A percentile compares a stretch with the other conserved stretches of the same genome.
These are phyloP conservation scores for Nigrospora sphaerica DNA, from an alignment of 2,329 filamentous ascomycete genomes.

Conservation along the genomic window DNA sequence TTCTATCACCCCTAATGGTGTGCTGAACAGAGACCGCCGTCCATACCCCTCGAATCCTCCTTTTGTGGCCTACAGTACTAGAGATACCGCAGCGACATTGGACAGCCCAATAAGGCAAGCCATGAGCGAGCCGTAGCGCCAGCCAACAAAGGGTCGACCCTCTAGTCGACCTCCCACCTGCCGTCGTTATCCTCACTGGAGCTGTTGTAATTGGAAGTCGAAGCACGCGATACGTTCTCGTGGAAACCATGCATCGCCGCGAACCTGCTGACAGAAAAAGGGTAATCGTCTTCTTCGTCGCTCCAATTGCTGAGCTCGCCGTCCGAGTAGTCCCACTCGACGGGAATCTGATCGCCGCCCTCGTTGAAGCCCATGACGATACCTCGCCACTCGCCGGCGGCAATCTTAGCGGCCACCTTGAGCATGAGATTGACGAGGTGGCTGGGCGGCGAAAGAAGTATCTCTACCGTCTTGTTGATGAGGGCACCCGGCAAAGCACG, in stretches of 20 bases:
- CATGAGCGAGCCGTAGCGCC: neutral
- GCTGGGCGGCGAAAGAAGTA: slow-evolving; percentile 73
- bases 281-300: slow-evolving; percentile 43
- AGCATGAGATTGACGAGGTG: slow-evolving; percentile 75
- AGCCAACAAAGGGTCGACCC: neutral
- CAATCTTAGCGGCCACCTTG: slow-evolving; percentile 70
- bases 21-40: neutral
- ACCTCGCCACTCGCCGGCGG: slow-evolving; percentile 56
- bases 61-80: too few species aligned
- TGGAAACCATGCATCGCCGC: slow-evolving; percentile 6
- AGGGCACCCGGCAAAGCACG: slow-evolving; percentile 55
- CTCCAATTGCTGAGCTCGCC: slow-evolving; percentile 46
- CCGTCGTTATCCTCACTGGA: slow-evolving; percentile 14
- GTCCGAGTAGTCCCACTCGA: slow-evolving; percentile 57
- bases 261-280: slow-evolving; percentile 6
- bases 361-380: slow-evolving; percentile 48
- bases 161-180: slow-evolving; percentile 26
- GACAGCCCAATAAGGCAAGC: neutral
- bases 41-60: neutral
- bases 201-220: neutral
- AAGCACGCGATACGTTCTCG: slow-evolving; percentile 2
- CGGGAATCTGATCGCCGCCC: slow-evolving; percentile 44
- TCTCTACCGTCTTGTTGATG: slow-evolving; percentile 68
- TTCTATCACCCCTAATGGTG: neutral
- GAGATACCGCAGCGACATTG: neutral